Evolutionary conservation across 768 basidiomycete species (phyloP), one percentile per base, ranked within the genome.

Genomic region (Tricholoma sp.): DNA sequence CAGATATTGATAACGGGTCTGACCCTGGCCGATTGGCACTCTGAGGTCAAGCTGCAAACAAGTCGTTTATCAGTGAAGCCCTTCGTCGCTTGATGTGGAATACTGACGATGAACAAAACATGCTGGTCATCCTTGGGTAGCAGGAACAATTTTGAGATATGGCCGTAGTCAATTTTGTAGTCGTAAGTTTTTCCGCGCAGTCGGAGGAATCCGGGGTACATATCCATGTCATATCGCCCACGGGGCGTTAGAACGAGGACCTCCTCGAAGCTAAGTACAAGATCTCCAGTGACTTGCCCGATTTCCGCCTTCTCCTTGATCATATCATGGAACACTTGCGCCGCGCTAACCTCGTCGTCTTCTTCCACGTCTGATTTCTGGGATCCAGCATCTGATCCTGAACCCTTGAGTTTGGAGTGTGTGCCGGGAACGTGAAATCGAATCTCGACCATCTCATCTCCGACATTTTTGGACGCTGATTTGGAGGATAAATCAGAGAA

Each of bases 181-280:
- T 99, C 97, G 73, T 98, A 98, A 1, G 95, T 98, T 74, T 98
- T 97, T 53, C 97, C 97, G n/a, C 94, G 88, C 31, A 98, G 75
- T 43, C 97, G 87, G 67, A 99, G 71, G 76, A 94, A 98, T 54
- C 91, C 91, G 22, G 86, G 86, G 79, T 92, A 98, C 89, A 99
- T 94, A 74, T 98, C 97, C 74, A 99, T 88, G 65, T 98, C 95
- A 71, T 95, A 97, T 55, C 94, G 87, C 54, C 96, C 95, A 79
- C 96, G 86, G 58, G 97, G 97, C 0, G 97, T 98, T 46, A 94
- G 79, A 4, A 98, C 93, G 21, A 94, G 82, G 14, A 98, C 89
- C 63, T 99, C 97, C 66, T 94, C 91, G 65, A 99, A 97, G 69
- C 91, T 91, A 63, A 97, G 80, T 31, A 99, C 91, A 57, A 93